Evolutionary conservation across 139 green algal species (phyloP).

Genomic region (Coccomyxa sp.): DNA sequence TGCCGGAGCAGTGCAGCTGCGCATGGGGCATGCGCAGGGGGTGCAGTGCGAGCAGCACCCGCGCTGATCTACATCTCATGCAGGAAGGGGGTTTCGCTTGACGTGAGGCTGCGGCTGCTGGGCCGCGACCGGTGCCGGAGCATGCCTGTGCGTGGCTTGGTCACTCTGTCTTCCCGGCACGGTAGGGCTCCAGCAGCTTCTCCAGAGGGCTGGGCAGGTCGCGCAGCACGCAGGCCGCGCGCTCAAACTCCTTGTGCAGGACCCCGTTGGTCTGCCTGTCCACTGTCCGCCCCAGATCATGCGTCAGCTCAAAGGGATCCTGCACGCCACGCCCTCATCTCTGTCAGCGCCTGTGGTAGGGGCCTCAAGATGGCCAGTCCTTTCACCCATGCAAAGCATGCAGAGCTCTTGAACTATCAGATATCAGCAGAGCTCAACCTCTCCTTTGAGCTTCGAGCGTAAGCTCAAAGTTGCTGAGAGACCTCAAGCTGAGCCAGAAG

Average conservation of each 20-base stretch:
- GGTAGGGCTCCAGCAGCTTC: slow-evolving; percentile 41
- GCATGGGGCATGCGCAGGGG: too few relatives aligned
- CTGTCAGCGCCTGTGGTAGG: background rate
- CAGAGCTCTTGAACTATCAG: too few relatives aligned
- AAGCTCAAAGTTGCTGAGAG: background rate
- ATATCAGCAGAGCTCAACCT: background rate
- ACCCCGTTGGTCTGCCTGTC: slow-evolving; percentile 57
- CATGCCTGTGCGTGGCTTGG: background rate
- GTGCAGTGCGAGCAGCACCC: too few relatives aligned
- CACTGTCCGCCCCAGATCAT: slow-evolving; percentile 91
- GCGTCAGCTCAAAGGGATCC: slow-evolving; percentile 85
- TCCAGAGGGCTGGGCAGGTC: slow-evolving; percentile 29
- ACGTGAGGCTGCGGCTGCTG: too few relatives aligned
- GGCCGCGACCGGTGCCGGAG: too few relatives aligned
- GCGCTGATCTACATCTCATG: too few relatives aligned
- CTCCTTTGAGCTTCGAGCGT: background rate
- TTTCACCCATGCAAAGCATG: too few relatives aligned
- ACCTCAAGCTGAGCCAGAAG: too few relatives aligned
- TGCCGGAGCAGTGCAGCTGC: too few relatives aligned
- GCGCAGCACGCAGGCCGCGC: slow-evolving; percentile 57
- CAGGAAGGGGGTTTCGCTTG: too few relatives aligned
- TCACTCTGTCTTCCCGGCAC: slow-evolving; percentile 11
- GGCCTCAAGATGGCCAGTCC: too few relatives aligned
- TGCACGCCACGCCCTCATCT: slow-evolving; percentile 18
- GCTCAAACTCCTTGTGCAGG: slow-evolving; percentile 71